Conservation (phyloP, 192 early-diverging fungal species). For the Spizellomyces sp. region DNA sequence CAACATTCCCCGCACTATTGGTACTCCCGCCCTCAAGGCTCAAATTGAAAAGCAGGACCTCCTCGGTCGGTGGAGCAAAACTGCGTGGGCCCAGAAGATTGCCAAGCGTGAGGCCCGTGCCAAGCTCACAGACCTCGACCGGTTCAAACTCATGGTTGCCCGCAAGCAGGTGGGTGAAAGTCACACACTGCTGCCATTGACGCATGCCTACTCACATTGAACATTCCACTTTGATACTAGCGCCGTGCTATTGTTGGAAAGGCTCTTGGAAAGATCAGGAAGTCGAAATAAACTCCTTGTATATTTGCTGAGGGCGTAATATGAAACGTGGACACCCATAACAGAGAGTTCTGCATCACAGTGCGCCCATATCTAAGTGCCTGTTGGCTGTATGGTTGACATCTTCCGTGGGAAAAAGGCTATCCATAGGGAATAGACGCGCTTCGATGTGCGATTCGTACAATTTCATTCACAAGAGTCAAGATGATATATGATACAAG, state of each 20-base stretch:
- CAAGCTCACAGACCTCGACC: constrained; percentile 89
- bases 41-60: constrained; percentile 84
- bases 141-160: constrained; percentile 96
- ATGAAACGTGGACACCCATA: no score
- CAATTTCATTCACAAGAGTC: no score
- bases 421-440: no score
- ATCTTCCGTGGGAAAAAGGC: no score
- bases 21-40: constrained; percentile 75
- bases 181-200: background rate
- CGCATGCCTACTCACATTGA: background rate
- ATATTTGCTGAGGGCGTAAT: background rate
- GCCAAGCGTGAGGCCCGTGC: constrained; percentile 77
- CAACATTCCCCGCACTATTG: constrained; percentile 79
- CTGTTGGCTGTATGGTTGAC: no score
- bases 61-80: constrained; percentile 79
- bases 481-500: no score
- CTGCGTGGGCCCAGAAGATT: constrained; percentile 97
- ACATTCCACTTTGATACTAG: constrained; percentile 6
- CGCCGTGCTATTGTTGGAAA: constrained; percentile 42
- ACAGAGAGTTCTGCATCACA: no score
- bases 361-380: no score
- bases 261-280: constrained; percentile 47
- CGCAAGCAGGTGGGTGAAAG: constrained; percentile 77
- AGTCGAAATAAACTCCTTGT: constrained; percentile 14
- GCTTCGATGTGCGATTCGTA: no score